Evolutionary conservation across 2,329 filamentous ascomycete genomes (phyloP).

Genomic region (Geosmithia flava): DNA sequence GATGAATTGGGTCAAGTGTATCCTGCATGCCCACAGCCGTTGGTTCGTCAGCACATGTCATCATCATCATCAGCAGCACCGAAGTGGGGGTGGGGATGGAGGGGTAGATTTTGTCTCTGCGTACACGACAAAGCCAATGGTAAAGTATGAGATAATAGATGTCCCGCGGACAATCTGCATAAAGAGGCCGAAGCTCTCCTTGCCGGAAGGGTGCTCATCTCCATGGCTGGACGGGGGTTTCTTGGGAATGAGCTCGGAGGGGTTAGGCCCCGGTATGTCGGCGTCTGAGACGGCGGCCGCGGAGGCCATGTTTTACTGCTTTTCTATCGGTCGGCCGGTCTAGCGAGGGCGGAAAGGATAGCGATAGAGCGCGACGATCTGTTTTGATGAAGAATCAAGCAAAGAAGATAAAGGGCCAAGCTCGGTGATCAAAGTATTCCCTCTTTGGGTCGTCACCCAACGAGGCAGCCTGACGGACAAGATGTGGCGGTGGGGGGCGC

Average conservation of each 20-base stretch:
- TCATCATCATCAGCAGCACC: not conserved
- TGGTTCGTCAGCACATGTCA: not conserved
- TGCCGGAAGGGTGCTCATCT: slow-evolving; percentile 39
- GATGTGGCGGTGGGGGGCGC: too few relatives aligned
- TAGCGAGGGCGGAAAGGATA: not conserved
- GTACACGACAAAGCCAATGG: slow-evolving; percentile 34
- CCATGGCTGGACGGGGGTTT: slow-evolving; percentile 2
- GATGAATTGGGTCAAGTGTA: slow-evolving; percentile 61
- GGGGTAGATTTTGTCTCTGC: slow-evolving; percentile 7
- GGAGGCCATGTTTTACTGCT: not conserved
- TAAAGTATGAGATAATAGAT: slow-evolving; percentile 40
- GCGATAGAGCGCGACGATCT: too few relatives aligned
- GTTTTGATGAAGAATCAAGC: too few relatives aligned
- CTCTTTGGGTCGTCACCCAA: too few relatives aligned
- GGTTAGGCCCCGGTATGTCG: slow-evolving; percentile 18
- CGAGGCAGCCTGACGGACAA: too few relatives aligned
- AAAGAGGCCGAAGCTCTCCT: slow-evolving; percentile 34
- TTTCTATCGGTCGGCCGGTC: not conserved
- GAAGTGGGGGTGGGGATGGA: not conserved
- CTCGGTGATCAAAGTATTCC: too few relatives aligned
- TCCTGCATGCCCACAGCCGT: slow-evolving; percentile 23
- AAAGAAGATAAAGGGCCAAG: too few relatives aligned
- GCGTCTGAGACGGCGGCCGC: not conserved
- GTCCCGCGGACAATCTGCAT: slow-evolving; percentile 39
- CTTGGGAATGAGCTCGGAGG: slow-evolving; percentile 19